These are phyloP conservation scores for Colletotrichum neosansevieriae DNA, from an alignment of 2,329 filamentous ascomycete genomes.

Conservation along the genomic window DNA sequence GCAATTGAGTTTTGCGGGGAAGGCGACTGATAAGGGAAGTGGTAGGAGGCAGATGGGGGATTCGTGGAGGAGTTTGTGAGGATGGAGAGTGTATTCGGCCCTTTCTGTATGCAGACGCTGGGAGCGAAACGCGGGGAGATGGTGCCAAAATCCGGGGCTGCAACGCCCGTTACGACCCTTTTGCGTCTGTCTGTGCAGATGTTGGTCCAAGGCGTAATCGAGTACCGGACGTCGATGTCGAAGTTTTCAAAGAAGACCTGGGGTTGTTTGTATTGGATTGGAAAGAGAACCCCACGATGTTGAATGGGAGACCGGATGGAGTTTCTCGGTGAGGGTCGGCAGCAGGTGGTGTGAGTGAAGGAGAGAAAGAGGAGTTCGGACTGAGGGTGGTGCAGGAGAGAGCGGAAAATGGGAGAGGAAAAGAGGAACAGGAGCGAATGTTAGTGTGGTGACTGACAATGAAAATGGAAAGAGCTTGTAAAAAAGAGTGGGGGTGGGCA, in stretches of 20 bases:
- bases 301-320: slow-evolving; percentile 5
- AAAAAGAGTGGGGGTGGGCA: background rate
- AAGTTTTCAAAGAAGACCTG: background rate
- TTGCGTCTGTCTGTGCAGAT: slow-evolving; percentile 25
- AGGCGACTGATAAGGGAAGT: slow-evolving; percentile 31
- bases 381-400: slow-evolving; percentile 4
- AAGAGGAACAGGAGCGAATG: slow-evolving; percentile 12
- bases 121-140: slow-evolving; percentile 40
- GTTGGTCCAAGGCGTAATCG: background rate
- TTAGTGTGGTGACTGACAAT: background rate
- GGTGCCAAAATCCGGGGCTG: slow-evolving; percentile 40
- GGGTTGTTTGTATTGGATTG: background rate
- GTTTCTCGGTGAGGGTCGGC: slow-evolving; percentile 37
- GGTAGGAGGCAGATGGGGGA: slow-evolving; percentile 3
- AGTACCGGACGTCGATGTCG: slow-evolving; percentile 2
- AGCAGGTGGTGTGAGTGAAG: slow-evolving; percentile 11
- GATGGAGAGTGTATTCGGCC: slow-evolving; percentile 40
- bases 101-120: slow-evolving; percentile 39
- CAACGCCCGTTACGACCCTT: slow-evolving; percentile 34
- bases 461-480: too few relatives aligned
- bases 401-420: slow-evolving; percentile 5
- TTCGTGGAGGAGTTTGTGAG: slow-evolving; percentile 30
- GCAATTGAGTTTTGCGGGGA: slow-evolving; percentile 41
- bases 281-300: slow-evolving; percentile 10
- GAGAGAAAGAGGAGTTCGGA: slow-evolving; percentile 15